A percentile compares a stretch with the other conserved stretches of the same genome.
Conservation (phyloP, 192 early-diverging fungal genomes). For the Dispira simplex region DNA sequence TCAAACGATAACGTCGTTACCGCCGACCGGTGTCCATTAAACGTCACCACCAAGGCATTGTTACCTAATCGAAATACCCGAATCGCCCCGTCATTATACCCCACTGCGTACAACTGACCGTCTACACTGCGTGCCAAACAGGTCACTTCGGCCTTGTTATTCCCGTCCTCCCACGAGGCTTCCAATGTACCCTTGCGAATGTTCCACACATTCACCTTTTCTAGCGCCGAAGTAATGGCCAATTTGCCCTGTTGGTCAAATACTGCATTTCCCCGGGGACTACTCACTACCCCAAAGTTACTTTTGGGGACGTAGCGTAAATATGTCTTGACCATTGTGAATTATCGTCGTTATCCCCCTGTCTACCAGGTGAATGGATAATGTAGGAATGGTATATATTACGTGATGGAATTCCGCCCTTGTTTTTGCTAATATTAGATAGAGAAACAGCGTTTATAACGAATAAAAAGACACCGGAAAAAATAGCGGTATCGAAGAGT, state of each 20-base stretch:
- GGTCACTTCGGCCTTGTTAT: conserved; percentile 77
- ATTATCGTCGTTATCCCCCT: neutral
- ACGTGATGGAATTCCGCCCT: neutral
- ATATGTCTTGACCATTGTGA: conserved; percentile 57
- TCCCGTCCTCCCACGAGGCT: conserved; percentile 60
- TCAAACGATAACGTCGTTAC: conserved; percentile 80
- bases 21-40: conserved; percentile 83
- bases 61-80: conserved; percentile 63
- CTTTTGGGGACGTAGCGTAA: conserved; percentile 64
- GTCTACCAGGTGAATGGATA: neutral
- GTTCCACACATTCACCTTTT: conserved; percentile 74
- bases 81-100: conserved; percentile 86
- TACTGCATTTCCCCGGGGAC: conserved; percentile 45
- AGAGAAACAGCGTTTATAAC: neutral
- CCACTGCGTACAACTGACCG: conserved; percentile 69
- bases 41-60: conserved; percentile 41
- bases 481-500: neutral
- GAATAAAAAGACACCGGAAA: neutral
- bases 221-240: conserved; percentile 69
- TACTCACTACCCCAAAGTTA: conserved; percentile 74
- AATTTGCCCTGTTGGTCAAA: conserved; percentile 54
- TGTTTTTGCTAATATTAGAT: neutral
- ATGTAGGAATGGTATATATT: neutral
- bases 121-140: conserved; percentile 53
- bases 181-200: conserved; percentile 63